These are phyloP conservation scores for Syzygium malaccense DNA, from an alignment of 441 rosid genomes.

Conservation along the genomic window DNA sequence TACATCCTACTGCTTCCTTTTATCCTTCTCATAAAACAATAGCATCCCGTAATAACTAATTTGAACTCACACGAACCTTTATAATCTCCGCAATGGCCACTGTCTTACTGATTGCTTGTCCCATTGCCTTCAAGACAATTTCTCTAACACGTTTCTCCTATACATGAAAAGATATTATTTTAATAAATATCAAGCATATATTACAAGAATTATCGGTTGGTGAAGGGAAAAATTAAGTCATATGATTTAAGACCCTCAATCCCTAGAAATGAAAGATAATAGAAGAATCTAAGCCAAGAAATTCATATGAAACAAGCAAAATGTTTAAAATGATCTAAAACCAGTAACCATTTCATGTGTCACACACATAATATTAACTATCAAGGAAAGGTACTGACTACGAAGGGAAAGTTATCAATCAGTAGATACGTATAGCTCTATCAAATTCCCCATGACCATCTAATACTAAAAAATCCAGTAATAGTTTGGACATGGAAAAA, in stretches of 20 bases:
- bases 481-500: neutral
- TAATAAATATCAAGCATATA: neutral
- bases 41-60: neutral
- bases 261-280: neutral
- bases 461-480: neutral
- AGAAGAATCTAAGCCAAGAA: neutral
- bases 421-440: neutral
- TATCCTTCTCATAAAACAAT: neutral
- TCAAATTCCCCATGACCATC: neutral
- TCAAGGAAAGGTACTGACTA: neutral
- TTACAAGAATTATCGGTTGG: neutral
- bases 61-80: constrained; percentile 34
- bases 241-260: neutral
- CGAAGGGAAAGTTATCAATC: neutral
- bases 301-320: neutral
- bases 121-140: constrained; percentile 92
- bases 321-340: neutral
- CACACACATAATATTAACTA: neutral
- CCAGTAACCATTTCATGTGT: neutral
- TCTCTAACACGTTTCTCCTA: constrained; percentile 70
- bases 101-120: constrained; percentile 90
- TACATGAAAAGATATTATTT: neutral
- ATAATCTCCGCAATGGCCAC: constrained; percentile 81
- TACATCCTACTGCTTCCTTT: neutral
- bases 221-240: neutral